A percentile compares a stretch with the other conserved stretches of the same genome.
Evolutionary conservation across 2,329 filamentous ascomycete genomes (phyloP).

Genomic region (Aspergillaceae sp.): DNA sequence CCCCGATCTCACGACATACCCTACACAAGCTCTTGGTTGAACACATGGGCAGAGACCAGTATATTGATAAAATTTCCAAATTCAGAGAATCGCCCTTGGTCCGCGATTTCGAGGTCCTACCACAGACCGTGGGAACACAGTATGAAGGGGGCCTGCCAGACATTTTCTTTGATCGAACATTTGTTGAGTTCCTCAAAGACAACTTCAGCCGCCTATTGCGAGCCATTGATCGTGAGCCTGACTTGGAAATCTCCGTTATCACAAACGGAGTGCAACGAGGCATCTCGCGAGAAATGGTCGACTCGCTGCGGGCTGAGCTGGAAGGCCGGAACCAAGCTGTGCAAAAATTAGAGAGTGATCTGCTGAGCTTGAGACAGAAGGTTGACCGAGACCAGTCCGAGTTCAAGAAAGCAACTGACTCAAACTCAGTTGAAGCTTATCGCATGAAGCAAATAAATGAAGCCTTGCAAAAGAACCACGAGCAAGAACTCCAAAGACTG

Average conservation of each 20-base stretch:
- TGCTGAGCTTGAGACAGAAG: conserved; percentile 47
- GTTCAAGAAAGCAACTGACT: conserved; percentile 58
- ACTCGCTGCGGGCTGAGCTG: conserved; percentile 69
- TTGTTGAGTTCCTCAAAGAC: conserved; percentile 92
- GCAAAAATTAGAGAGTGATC: conserved; percentile 49
- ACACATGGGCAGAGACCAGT: conserved; percentile 75
- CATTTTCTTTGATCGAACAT: conserved; percentile 75
- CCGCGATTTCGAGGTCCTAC: conserved; percentile 80
- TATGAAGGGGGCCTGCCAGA: conserved; percentile 56
- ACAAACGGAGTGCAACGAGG: conserved; percentile 76
- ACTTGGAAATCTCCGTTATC: conserved; percentile 72
- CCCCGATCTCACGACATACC: conserved; percentile 72
- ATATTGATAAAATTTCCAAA: conserved; percentile 70
- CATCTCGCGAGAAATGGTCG: conserved; percentile 87
- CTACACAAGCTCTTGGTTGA: conserved; percentile 70
- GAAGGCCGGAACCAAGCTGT: conserved; percentile 60
- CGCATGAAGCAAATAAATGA: conserved; percentile 61
- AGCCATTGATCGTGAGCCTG: conserved; percentile 84
- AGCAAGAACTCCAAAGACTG: conserved; percentile 53
- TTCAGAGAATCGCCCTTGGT: conserved; percentile 70
- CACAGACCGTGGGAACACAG: conserved; percentile 53
- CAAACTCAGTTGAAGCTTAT: conserved; percentile 45
- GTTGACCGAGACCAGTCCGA: conserved; percentile 65
- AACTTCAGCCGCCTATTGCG: conserved; percentile 80
- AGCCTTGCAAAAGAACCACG: conserved; percentile 60